Base-by-base conservation (phyloP, 1,139 yeast genomes). In the Debaryomycetaceae sp. region DNA sequence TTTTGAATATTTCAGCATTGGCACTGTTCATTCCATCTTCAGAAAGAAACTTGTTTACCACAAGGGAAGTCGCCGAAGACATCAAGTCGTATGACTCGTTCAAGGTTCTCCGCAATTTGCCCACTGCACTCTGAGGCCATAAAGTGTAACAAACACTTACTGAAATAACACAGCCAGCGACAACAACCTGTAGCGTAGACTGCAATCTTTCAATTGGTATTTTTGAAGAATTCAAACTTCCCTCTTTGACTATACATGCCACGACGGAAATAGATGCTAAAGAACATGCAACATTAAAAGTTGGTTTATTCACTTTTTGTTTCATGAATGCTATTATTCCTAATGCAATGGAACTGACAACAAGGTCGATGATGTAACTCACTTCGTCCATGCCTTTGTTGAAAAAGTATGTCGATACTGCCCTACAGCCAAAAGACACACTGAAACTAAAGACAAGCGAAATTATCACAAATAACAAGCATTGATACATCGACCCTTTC, bases 261-360 rank as follows among this genome's bases (percentile, higher is more conserved):
- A 86, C 81, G 34, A 86, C 65, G 7, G 86, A 76, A 40, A 87
- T 84, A 14, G 87, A 80, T 0, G 94, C 88, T 39, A 87, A 65
- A 0, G 89, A 80, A 52, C 94, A 83, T 0, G 95, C 92, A 13
- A 92, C 86, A 50, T 84, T 85, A 57, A 86, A 86, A 0, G 87
- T 82, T 28, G 79, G 85, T 51, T 77, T 79, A 47, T 77, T 76
- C 39, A 85, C 77, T 46, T 75, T 71, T 51, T 83, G 88, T 50
- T 87, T 87, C 71, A 79, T 72, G 51, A 73, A 83, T 1, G 92
- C 84, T 18, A 87, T 74, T 6, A 73, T 46, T 0, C 94, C 94
- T 33, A 86, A 64, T 0, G 87, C 78, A 2, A 61, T 60, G 45
- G 75, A 81, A 53, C 73, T 78, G 38, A 71, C 68, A 3, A 79